These are phyloP conservation scores for Fraxinus floribunda DNA, from an alignment of 305 asterid genomes.

Conservation along the genomic window DNA sequence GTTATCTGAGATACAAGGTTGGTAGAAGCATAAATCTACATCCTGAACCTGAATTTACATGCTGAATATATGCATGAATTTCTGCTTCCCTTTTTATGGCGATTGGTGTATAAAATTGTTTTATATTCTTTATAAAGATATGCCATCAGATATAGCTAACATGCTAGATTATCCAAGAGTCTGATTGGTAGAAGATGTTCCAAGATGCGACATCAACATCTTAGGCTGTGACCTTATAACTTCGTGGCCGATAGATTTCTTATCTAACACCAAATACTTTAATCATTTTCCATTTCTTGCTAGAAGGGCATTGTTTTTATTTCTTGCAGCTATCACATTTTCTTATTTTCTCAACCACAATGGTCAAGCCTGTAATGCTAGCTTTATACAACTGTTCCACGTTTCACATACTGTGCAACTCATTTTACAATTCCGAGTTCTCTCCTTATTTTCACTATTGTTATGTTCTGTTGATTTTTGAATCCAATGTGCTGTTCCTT, in stretches of 20 bases:
- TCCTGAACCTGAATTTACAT: not conserved
- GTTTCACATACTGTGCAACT: not conserved
- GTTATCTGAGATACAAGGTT: not conserved
- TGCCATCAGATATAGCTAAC: not conserved
- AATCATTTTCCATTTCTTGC: not conserved
- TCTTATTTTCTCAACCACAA: not conserved
- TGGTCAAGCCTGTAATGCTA: not conserved
- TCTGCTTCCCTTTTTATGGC: not conserved
- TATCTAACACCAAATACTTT: not conserved
- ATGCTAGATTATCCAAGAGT: not conserved
- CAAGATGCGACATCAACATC: not conserved
- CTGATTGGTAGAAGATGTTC: not conserved
- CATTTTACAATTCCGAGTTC: not conserved
- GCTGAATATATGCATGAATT: not conserved
- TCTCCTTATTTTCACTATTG: not conserved
- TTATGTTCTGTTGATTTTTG: not conserved
- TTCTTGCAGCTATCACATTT: not conserved
- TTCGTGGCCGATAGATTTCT: not conserved
- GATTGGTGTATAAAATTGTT: not conserved
- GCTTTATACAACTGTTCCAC: not conserved
- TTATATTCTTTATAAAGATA: not conserved
- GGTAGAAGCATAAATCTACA: not conserved
- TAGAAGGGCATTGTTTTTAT: not conserved
- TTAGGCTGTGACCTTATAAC: not conserved
- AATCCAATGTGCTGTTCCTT: not conserved